Conservation (phyloP, 441 rosid genomes). For the Pelargonium cotyledonis region DNA sequence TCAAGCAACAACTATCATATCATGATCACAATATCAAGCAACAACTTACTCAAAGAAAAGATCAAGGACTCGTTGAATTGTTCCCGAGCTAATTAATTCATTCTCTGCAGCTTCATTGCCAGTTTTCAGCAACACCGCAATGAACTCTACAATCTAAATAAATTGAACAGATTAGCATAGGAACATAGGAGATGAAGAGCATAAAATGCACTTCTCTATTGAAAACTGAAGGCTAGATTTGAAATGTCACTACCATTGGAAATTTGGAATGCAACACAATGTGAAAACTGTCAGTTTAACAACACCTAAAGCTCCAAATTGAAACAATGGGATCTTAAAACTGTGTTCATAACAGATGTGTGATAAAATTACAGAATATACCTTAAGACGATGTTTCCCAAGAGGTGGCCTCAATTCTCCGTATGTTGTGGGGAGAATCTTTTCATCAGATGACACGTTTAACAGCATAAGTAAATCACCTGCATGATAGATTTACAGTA, state of each 20-base stretch:
- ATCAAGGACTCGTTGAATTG: conserved; percentile 65
- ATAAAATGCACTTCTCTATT: not conserved
- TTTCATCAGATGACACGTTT: conserved; percentile 69
- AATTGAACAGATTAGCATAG: conserved; percentile 12
- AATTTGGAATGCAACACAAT: not conserved
- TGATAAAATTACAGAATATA: conserved; percentile 26
- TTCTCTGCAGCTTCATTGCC: conserved; percentile 77
- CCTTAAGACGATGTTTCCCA: conserved; percentile 99
- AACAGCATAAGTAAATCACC: conserved; percentile 73
- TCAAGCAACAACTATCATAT: conserved; percentile 22
- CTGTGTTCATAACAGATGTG: conserved; percentile 16
- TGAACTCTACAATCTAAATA: conserved; percentile 79
- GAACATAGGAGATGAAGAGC: not conserved
- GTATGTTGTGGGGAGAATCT: conserved; percentile 78
- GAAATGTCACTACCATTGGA: not conserved
- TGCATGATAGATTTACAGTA: conserved; percentile 26
- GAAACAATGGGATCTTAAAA: not conserved
- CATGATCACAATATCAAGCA: not conserved
- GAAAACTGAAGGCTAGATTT: not conserved
- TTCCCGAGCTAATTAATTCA: conserved; percentile 79
- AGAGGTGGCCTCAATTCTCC: conserved; percentile 94
- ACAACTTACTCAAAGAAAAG: conserved; percentile 82
- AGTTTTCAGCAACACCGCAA: conserved; percentile 71
- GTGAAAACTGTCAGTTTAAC: not conserved
- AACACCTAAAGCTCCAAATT: not conserved